Conservation (phyloP, 257 asterid species). For the Gentiana macrophylla region DNA sequence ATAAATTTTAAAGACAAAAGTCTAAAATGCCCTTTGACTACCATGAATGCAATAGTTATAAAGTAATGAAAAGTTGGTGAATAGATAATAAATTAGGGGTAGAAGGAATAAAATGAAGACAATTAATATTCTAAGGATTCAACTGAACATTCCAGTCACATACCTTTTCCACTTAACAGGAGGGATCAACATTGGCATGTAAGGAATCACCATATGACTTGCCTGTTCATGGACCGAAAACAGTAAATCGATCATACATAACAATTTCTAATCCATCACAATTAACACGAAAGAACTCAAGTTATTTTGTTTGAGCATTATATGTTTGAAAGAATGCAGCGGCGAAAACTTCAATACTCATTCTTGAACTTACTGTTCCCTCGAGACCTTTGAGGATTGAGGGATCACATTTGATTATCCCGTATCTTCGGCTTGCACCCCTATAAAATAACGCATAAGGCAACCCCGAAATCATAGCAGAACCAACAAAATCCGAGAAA, state of each 20-base stretch:
- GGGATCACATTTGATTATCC: conserved; percentile 81
- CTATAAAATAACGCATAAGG: conserved; percentile 33
- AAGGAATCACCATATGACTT: conserved; percentile 93
- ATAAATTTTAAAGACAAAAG: no score
- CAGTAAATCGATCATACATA: background rate
- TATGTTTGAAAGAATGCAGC: background rate
- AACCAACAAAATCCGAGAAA: background rate
- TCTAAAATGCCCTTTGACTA: no score
- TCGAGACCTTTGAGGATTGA: conserved; percentile 80
- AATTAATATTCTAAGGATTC: background rate
- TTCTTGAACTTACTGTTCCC: conserved; percentile 47
- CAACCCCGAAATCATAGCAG: conserved; percentile 8
- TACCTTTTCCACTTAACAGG: conserved; percentile 96
- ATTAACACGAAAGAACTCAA: background rate
- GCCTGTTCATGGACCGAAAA: conserved; percentile 39
- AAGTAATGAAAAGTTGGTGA: no score
- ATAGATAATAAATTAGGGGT: no score
- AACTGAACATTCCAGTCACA: background rate
- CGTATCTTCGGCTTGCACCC: conserved; percentile 58
- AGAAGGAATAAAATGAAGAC: no score
- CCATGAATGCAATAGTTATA: no score
- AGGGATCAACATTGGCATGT: conserved; percentile 95
- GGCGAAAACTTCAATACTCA: conserved; percentile 2
- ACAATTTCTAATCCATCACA: background rate
- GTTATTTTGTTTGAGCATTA: background rate